Conservation (phyloP, 2,329 filamentous ascomycete species). For the Grosmannia serpens region DNA sequence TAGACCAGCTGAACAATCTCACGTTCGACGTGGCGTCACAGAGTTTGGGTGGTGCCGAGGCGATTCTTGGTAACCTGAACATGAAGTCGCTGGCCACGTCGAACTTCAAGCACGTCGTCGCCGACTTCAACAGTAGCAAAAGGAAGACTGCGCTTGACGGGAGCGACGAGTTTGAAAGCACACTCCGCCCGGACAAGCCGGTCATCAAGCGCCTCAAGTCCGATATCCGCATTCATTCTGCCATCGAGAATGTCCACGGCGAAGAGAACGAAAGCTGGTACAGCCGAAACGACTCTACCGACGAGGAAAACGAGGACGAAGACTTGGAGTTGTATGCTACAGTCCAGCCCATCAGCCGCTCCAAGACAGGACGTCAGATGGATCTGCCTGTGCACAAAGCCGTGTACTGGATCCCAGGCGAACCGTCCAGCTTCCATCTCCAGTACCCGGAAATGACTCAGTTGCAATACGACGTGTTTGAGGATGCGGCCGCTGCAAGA, state of each 20-base stretch:
- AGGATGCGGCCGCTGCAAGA: slow-evolving; percentile 35
- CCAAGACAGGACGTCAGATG: slow-evolving; percentile 43
- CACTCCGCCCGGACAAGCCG: slow-evolving; percentile 26
- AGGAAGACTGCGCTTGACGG: slow-evolving; percentile 39
- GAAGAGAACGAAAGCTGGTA: background rate
- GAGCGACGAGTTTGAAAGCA: slow-evolving; percentile 37
- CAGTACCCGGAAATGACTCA: slow-evolving; percentile 54
- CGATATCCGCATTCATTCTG: slow-evolving; percentile 26
- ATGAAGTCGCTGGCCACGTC: slow-evolving; percentile 26
- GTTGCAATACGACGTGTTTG: slow-evolving; percentile 44
- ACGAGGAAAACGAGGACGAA: slow-evolving; percentile 26
- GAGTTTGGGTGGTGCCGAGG: slow-evolving; percentile 40
- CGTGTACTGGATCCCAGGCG: slow-evolving; percentile 44
- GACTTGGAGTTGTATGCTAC: slow-evolving; percentile 36
- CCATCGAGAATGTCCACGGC: background rate
- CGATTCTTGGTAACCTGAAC: slow-evolving; percentile 30
- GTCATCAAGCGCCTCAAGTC: slow-evolving; percentile 46
- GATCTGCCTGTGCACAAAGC: slow-evolving; percentile 44
- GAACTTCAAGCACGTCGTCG: slow-evolving; percentile 12
- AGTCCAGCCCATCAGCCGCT: slow-evolving; percentile 36
- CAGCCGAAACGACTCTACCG: slow-evolving; percentile 23
- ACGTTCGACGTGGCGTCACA: slow-evolving; percentile 43
- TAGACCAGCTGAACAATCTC: slow-evolving; percentile 38
- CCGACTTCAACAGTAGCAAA: slow-evolving; percentile 38
- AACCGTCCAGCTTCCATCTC: slow-evolving; percentile 46